A percentile compares a stretch with the other conserved stretches of the same genome.
phyloP scores from a whole-genome alignment of 2,329 filamentous ascomycete genomes.

The Lecanicillium sp. region DNA sequence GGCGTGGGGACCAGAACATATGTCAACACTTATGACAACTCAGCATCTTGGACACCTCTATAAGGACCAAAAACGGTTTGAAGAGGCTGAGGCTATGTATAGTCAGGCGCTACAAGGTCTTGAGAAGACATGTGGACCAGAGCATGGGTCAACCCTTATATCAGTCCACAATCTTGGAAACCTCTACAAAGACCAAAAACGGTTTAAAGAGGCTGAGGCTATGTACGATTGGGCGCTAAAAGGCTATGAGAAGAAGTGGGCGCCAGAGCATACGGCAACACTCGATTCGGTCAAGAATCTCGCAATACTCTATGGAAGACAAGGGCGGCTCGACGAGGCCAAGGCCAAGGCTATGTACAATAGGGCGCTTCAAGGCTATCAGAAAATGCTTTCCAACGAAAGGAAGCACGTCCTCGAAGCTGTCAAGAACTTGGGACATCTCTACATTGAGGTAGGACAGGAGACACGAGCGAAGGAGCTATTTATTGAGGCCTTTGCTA shows the following conservation, averaged over 20 bases:
- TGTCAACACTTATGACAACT: conserved; percentile 15
- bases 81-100: conserved; percentile 21
- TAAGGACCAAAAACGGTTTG: conserved; percentile 14
- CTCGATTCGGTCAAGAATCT: conserved; percentile 14
- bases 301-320: conserved; percentile 2
- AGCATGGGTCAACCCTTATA: conserved; percentile 13
- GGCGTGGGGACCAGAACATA: conserved; percentile 10
- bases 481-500: not conserved
- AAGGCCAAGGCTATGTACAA: conserved; percentile 21
- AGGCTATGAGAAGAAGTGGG: conserved; percentile 15
- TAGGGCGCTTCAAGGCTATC: conserved; percentile 19
- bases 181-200: conserved; percentile 12
- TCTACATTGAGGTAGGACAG: not conserved
- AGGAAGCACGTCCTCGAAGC: not conserved
- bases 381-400: no score
- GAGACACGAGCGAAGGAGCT: not conserved
- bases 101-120: conserved; percentile 19
- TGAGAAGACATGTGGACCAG: conserved; percentile 13
- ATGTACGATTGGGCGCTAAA: conserved; percentile 22
- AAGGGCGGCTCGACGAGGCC: conserved; percentile 17
- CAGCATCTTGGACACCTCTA: conserved; percentile 1
- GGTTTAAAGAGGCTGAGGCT: conserved; percentile 16
- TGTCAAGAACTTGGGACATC: not conserved
- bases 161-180: conserved; percentile 11
- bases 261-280: conserved; percentile 12